Base-by-base conservation (phyloP, 2,329 filamentous ascomycete genomes). In the Didymella segeticola region DNA sequence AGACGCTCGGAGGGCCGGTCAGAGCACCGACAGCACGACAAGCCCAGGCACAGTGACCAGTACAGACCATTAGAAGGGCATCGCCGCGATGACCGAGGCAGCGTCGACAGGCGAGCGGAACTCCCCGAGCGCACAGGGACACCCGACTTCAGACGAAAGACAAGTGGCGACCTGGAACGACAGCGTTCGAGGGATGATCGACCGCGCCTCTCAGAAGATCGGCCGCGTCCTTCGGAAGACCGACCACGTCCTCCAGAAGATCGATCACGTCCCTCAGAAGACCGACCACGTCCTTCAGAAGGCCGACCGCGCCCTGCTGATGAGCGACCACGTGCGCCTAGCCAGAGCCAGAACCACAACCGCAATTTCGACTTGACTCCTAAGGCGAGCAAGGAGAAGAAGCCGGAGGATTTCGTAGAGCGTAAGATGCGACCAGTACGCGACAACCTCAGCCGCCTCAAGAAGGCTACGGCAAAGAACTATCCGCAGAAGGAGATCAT, bases 401-500 rank as follows among this genome's bases (percentile, higher is more conserved):
- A 70, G 47, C 57, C 75, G 7, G 70, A 86, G 41, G 78, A 82
- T 45, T 79, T 80, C 48, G 76, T 84, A 42, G 78, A 80, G 58
- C 74, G 79, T 22, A 77, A 82, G 30, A 70, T 88, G 54, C 83
- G 83, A 55, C 84, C 85, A 12, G 83, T 89, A 23, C 80, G 80
- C 42, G 80, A 83, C 55, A 86, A 84, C 56, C 82, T 89, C 43
- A 80, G 83, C 58, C 79, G 78, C 23, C 83, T 89, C 47, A 78
- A 83, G 47, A 82, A 80, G 45, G 86, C 86, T 4, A 88, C 84
- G 2, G 84, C 83, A 60, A 85, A 86, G 61, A 82, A 82, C 43
- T 83, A 87, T 57, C 85, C 84, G 48, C 84, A 82, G 23, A 83
- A 84, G 63, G 86, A 87, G 60, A 81, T 84, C 46, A 81, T 87